These are phyloP conservation scores for Lyophyllum shimeji DNA, from an alignment of 768 basidiomycete genomes.

Conservation along the genomic window DNA sequence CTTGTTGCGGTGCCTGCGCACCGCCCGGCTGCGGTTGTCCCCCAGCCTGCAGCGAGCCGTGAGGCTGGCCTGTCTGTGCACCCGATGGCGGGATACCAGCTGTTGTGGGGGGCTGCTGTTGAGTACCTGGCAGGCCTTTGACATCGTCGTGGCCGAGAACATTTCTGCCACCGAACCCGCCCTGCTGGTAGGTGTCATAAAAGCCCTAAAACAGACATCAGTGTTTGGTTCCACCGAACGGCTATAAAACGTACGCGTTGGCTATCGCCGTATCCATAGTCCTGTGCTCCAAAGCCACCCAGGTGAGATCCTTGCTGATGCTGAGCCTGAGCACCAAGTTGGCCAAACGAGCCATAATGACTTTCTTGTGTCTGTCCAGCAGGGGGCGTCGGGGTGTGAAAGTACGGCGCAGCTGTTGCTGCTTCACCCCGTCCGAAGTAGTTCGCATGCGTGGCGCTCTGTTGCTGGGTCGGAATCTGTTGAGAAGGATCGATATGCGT, in stretches of 20 bases:
- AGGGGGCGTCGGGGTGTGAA: constrained; percentile 78
- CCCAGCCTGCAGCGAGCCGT: constrained; percentile 45
- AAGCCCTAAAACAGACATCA: constrained; percentile 51
- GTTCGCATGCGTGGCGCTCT: constrained; percentile 44
- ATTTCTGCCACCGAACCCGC: constrained; percentile 62
- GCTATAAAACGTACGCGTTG: constrained; percentile 51
- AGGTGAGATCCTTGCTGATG: constrained; percentile 61
- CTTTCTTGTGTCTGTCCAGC: constrained; percentile 61
- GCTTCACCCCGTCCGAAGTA: constrained; percentile 73
- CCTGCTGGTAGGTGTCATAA: constrained; percentile 76
- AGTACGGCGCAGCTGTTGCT: constrained; percentile 52
- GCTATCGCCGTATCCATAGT: constrained; percentile 69
- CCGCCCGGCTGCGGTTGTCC: constrained; percentile 61
- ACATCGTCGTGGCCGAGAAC: constrained; percentile 74
- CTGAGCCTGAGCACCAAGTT: constrained; percentile 52
- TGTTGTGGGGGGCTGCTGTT: constrained; percentile 50
- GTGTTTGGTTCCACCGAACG: constrained; percentile 9
- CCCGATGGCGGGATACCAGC: constrained; percentile 51
- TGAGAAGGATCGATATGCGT: constrained; percentile 66
- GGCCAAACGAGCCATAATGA: constrained; percentile 68
- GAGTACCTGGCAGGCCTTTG: constrained; percentile 63
- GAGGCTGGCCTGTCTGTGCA: constrained; percentile 57
- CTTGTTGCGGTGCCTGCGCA: constrained; percentile 64
- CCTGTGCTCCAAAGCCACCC: constrained; percentile 55
- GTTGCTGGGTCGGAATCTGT: constrained; percentile 41